A percentile compares a stretch with the other conserved stretches of the same genome.
phyloP scores from a whole-genome alignment of 2,329 filamentous ascomycete species.

The Pyrenophora tritici-repentis region DNA sequence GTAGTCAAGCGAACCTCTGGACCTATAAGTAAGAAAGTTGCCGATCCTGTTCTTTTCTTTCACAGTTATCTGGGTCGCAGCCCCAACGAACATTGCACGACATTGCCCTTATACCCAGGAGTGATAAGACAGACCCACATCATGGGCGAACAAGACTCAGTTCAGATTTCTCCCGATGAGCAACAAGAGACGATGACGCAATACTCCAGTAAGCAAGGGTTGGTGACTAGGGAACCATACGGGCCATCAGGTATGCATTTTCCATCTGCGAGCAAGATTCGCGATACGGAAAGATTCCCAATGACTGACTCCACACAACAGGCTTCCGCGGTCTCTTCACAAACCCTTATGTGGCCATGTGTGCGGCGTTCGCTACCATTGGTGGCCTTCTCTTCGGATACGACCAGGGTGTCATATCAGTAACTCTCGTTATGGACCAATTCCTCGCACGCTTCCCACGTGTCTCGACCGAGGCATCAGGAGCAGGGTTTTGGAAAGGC shows the following conservation, averaged over 20 bases:
- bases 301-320: constrained; percentile 15
- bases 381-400: constrained; percentile 59
- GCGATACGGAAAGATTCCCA: background rate
- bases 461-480: constrained; percentile 49
- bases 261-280: background rate
- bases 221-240: constrained; percentile 35
- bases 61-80: background rate
- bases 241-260: constrained; percentile 35
- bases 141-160: constrained; percentile 22
- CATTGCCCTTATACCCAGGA: background rate
- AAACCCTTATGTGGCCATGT: constrained; percentile 57
- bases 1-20: constrained; percentile 7
- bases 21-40: constrained; percentile 8
- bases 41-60: background rate
- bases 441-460: constrained; percentile 55
- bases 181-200: constrained; percentile 29
- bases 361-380: constrained; percentile 57
- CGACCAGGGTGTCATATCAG: constrained; percentile 52
- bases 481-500: constrained; percentile 53
- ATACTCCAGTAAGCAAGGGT: constrained; percentile 18
- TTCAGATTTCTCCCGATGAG: constrained; percentile 24
- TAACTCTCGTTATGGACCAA: constrained; percentile 59
- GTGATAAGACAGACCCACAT: constrained; percentile 5
- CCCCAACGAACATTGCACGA: constrained; percentile 3
- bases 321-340: constrained; percentile 55